A percentile compares a stretch with the other conserved stretches of the same genome.
Evolutionary conservation across 2,329 filamentous ascomycete genomes (phyloP).

Genomic region (Curvularia spicifera): DNA sequence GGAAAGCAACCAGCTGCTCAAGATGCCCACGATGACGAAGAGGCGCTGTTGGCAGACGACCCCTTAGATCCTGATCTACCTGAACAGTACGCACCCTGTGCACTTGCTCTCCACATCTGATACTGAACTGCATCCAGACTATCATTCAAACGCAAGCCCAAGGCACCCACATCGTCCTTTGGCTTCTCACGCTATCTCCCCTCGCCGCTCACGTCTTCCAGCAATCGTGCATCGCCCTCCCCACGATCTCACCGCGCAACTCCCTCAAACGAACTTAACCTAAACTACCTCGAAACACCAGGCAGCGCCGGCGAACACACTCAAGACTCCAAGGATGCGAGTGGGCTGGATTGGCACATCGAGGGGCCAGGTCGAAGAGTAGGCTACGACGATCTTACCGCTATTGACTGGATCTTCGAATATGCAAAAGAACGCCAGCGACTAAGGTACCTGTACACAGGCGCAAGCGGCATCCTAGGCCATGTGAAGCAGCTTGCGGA

Average conservation of each 20-base stretch:
- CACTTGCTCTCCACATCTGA: neutral
- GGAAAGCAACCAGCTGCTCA: slow-evolving; percentile 45
- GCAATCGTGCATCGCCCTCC: slow-evolving; percentile 40
- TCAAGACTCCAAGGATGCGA: slow-evolving; percentile 54
- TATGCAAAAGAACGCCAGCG: slow-evolving; percentile 95
- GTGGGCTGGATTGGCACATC: slow-evolving; percentile 77
- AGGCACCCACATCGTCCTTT: slow-evolving; percentile 50
- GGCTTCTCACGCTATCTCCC: slow-evolving; percentile 55
- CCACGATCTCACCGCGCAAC: slow-evolving; percentile 33
- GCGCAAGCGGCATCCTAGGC: slow-evolving; percentile 73
- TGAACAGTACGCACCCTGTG: slow-evolving; percentile 48
- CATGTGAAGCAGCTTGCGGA: slow-evolving; percentile 77
- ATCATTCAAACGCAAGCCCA: slow-evolving; percentile 76
- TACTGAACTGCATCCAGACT: slow-evolving; percentile 48
- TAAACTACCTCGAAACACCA: slow-evolving; percentile 52
- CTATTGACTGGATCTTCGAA: slow-evolving; percentile 99
- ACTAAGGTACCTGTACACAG: slow-evolving; percentile 75
- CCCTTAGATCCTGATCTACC: slow-evolving; percentile 60
- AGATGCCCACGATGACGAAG: slow-evolving; percentile 56
- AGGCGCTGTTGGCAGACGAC: slow-evolving; percentile 61
- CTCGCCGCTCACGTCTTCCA: slow-evolving; percentile 43
- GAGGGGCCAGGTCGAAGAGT: slow-evolving; percentile 89
- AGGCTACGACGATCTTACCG: slow-evolving; percentile 93
- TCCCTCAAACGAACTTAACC: slow-evolving; percentile 49
- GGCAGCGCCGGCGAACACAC: slow-evolving; percentile 47